Evolutionary conservation across 352 stramenopile species (phyloP).

Genomic region (Peronospora farinosa): DNA sequence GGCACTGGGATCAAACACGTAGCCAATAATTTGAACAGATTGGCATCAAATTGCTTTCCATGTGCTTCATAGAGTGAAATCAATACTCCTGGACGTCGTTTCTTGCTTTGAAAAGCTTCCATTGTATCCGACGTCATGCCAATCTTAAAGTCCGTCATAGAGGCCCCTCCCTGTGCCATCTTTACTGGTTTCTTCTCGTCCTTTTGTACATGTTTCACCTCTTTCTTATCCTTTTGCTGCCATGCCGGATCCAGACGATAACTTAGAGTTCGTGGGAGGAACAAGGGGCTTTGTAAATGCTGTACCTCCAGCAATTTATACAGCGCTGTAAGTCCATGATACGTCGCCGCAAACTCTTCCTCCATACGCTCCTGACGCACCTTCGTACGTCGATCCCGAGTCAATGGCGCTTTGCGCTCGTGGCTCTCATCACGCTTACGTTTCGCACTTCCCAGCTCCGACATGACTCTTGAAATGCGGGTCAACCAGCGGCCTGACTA

Average conservation of each 20-base stretch:
- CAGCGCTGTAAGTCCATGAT: conserved; percentile 64
- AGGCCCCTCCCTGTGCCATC: conserved; percentile 23
- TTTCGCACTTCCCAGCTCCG: conserved; percentile 38
- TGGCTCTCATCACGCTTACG: conserved; percentile 58
- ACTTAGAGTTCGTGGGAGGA: conserved; percentile 71
- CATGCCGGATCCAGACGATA: conserved; percentile 49
- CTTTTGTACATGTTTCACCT: conserved; percentile 14
- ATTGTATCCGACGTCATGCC: conserved; percentile 62
- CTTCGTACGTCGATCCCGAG: conserved; percentile 37
- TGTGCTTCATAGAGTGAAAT: conserved; percentile 48
- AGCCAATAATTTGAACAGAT: conserved; percentile 48
- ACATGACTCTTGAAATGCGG: conserved; percentile 20
- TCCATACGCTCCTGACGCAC: conserved; percentile 70
- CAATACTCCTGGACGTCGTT: conserved; percentile 44
- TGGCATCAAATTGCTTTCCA: conserved; percentile 44
- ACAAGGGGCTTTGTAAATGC: conserved; percentile 62
- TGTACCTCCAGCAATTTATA: conserved; percentile 80
- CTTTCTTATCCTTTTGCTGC: conserved; percentile 14
- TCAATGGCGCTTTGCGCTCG: conserved; percentile 30
- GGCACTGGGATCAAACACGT: conserved; percentile 62
- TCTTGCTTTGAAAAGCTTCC: conserved; percentile 52
- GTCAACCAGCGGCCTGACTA: conserved; percentile 15
- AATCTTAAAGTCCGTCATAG: conserved; percentile 55
- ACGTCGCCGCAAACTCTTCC: conserved; percentile 74
- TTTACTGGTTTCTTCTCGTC: neutral